These are phyloP conservation scores for Teratosphaeria gauchensis DNA, from an alignment of 2,329 filamentous ascomycete genomes.

Conservation along the genomic window DNA sequence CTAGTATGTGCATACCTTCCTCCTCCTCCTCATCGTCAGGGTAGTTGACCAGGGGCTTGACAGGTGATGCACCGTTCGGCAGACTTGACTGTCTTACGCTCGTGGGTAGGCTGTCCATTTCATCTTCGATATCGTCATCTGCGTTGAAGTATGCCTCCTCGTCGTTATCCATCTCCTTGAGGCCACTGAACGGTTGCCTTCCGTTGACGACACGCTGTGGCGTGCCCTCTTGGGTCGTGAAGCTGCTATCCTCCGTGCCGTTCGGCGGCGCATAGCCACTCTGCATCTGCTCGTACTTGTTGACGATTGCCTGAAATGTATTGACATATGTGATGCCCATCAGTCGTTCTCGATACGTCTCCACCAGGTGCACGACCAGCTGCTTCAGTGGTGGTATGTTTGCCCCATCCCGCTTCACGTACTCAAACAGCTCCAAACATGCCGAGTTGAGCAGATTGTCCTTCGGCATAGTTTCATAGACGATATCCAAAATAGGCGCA, in stretches of 20 bases:
- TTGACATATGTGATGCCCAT: conserved; percentile 70
- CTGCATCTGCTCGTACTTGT: conserved; percentile 69
- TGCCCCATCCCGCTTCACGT: conserved; percentile 61
- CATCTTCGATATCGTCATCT: conserved; percentile 67
- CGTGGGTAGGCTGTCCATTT: conserved; percentile 26
- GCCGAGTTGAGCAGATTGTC: conserved; percentile 93
- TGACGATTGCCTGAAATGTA: conserved; percentile 68
- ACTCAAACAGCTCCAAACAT: conserved; percentile 88
- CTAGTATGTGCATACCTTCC: conserved; percentile 45
- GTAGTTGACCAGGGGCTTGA: conserved; percentile 81
- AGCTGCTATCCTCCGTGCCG: conserved; percentile 46
- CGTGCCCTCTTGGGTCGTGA: conserved; percentile 57
- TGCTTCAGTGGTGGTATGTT: conserved; percentile 49
- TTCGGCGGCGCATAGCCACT: conserved; percentile 28
- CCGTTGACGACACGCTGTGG: conserved; percentile 41
- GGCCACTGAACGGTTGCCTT: conserved; percentile 50
- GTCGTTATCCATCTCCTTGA: conserved; percentile 74
- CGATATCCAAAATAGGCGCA: conserved; percentile 72
- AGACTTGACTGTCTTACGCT: conserved; percentile 25
- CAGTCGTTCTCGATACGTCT: conserved; percentile 71
- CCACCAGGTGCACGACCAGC: conserved; percentile 72
- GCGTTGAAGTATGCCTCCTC: conserved; percentile 93
- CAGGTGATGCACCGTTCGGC: conserved; percentile 54
- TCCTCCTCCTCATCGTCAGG: conserved; percentile 70
- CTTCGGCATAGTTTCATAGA: conserved; percentile 75